phyloP scores from a whole-genome alignment of 768 basidiomycete genomes.

The Panaeolus cyanescens region DNA sequence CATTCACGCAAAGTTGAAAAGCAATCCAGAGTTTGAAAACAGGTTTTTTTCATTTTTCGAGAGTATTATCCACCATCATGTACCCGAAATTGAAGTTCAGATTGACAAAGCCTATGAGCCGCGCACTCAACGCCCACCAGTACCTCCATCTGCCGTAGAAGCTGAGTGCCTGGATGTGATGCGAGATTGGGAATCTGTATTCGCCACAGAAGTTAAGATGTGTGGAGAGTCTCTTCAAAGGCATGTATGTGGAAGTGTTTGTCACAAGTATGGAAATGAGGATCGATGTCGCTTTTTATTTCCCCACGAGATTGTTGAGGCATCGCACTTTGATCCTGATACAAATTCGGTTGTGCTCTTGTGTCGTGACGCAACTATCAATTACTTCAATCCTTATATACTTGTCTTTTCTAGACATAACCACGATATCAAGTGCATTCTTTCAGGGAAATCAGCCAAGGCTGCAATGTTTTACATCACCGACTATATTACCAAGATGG shows the following conservation, averaged over 20 bases:
- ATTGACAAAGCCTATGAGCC: slow-evolving; percentile 21
- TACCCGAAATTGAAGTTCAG: slow-evolving; percentile 23
- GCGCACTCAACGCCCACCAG: slow-evolving; percentile 20
- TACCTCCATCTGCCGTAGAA: too few relatives aligned
- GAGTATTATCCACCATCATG: slow-evolving; percentile 29
- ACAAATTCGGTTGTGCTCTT: slow-evolving; percentile 30
- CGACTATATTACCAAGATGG: slow-evolving; percentile 36
- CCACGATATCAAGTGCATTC: slow-evolving; percentile 34
- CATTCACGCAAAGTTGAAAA: slow-evolving; percentile 21
- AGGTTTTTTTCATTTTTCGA: slow-evolving; percentile 33
- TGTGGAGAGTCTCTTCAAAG: slow-evolving; percentile 12
- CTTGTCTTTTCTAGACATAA: slow-evolving; percentile 34
- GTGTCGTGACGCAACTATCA: slow-evolving; percentile 27
- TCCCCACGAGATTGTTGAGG: slow-evolving; percentile 30
- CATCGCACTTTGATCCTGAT: slow-evolving; percentile 27
- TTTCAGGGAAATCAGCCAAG: slow-evolving; percentile 32
- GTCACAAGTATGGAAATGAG: slow-evolving; percentile 31
- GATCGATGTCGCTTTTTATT: slow-evolving; percentile 30
- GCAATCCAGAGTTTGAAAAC: slow-evolving; percentile 11
- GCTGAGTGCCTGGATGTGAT: too few relatives aligned
- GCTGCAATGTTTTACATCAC: slow-evolving; percentile 38
- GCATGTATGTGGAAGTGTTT: slow-evolving; percentile 14
- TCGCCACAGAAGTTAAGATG: slow-evolving; percentile 9
- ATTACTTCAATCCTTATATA: slow-evolving; percentile 33
- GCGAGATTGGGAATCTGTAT: slow-evolving; percentile 7